Evolutionary conservation across 2,329 filamentous ascomycete genomes (phyloP).

Genomic region (Aspergillus sp.): DNA sequence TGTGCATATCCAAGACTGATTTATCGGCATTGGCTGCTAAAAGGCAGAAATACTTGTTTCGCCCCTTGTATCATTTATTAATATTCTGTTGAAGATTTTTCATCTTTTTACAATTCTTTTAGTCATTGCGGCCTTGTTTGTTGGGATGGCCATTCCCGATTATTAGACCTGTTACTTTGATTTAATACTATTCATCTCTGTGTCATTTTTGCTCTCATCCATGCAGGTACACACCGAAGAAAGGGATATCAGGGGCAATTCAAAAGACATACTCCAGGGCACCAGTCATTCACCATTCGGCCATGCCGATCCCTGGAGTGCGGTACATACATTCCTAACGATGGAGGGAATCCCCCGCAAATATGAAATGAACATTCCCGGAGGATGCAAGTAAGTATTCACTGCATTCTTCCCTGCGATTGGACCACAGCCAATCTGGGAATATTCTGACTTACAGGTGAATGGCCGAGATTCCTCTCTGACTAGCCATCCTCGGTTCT

Average conservation of each 20-base stretch:
- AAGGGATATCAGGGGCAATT: not conserved
- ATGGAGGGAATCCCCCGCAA: not conserved
- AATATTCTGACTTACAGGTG: not conserved
- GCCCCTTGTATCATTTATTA: not conserved
- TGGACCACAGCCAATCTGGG: not conserved
- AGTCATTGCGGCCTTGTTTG: not conserved
- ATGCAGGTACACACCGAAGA: not conserved
- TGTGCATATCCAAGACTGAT: not conserved
- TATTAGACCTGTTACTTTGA: conserved; percentile 5
- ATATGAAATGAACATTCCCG: not conserved
- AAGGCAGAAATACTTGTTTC: not conserved
- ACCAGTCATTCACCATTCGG: not conserved
- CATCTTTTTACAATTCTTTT: not conserved
- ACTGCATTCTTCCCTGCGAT: not conserved
- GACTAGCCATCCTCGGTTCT: not conserved
- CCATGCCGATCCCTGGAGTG: not conserved
- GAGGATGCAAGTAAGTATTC: not conserved
- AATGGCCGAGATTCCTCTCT: not conserved
- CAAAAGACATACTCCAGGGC: not conserved
- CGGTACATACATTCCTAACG: not conserved
- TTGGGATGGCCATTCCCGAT: not conserved
- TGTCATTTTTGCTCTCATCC: not conserved
- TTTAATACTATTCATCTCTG: conserved; percentile 7
- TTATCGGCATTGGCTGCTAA: not conserved
- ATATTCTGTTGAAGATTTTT: not conserved